Conservation (phyloP, 768 basidiomycete species). For the Leucosporidium creatinivorum region DNA sequence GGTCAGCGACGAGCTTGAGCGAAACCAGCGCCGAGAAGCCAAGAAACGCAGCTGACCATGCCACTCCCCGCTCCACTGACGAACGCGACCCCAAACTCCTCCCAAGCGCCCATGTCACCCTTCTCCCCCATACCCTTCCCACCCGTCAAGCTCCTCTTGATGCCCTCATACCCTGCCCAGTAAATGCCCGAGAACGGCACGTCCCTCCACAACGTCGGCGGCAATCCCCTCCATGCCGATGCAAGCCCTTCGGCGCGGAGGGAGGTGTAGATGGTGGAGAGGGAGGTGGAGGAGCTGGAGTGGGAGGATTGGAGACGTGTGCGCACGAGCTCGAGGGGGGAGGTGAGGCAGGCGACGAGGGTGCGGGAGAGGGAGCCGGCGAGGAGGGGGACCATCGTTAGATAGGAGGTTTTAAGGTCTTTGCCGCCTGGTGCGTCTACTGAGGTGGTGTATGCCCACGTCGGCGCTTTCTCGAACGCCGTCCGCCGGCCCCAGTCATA, state of each 20-base stretch:
- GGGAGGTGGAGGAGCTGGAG: conserved; percentile 58
- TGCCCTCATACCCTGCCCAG: conserved; percentile 88
- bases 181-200: conserved; percentile 96
- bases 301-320: conserved; percentile 83
- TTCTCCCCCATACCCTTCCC: conserved; percentile 46
- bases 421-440: conserved; percentile 3
- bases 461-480: conserved; percentile 25
- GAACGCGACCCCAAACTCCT: conserved; percentile 56
- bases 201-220: conserved; percentile 89
- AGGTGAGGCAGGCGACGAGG: conserved; percentile 65
- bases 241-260: conserved; percentile 58
- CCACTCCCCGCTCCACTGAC: conserved; percentile 85
- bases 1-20: no score
- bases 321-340: conserved; percentile 85
- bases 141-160: conserved; percentile 55
- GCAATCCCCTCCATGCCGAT: conserved; percentile 82
- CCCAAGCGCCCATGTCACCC: conserved; percentile 48
- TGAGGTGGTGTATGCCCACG: conserved; percentile 15
- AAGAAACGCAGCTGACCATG: conserved; percentile 42
- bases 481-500: conserved; percentile 66
- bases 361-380: conserved; percentile 80
- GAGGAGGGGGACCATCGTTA: conserved; percentile 57
- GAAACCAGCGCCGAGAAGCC: neutral
- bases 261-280: conserved; percentile 59
- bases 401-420: conserved; percentile 11